Percentiles rank a stretch among this genome's conserved stretches.
Evolutionary conservation across 225 moss, liverwort and hornwort genomes (phyloP).

Genomic region (Polytrichum formosum): DNA sequence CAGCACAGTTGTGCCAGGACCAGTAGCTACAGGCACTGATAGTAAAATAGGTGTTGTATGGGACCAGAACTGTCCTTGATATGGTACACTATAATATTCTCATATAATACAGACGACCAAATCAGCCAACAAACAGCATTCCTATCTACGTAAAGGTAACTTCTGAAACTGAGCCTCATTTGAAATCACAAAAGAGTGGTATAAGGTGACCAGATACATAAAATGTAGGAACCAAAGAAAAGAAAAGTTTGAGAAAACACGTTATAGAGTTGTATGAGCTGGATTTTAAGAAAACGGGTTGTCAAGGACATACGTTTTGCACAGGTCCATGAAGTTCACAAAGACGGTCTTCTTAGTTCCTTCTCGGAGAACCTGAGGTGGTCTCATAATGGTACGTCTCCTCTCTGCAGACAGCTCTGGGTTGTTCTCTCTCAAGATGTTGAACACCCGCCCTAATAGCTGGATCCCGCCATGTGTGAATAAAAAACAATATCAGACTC

Average conservation of each 20-base stretch:
- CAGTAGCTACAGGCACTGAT: too few relatives aligned
- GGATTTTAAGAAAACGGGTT: neutral
- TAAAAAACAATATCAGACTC: too few relatives aligned
- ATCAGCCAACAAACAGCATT: neutral
- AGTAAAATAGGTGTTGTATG: too few relatives aligned
- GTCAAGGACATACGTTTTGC: constrained; percentile 63
- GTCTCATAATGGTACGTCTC: constrained; percentile 83
- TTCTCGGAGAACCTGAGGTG: constrained; percentile 92
- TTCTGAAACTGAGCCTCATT: too few relatives aligned
- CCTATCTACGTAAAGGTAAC: neutral
- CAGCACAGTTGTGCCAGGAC: too few relatives aligned
- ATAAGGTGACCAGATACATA: neutral
- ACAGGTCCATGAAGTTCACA: constrained; percentile 91
- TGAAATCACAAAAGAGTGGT: too few relatives aligned
- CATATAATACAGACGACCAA: too few relatives aligned
- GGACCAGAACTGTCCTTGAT: too few relatives aligned
- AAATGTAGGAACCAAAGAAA: neutral
- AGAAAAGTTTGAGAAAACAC: neutral
- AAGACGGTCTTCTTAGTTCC: constrained; percentile 95
- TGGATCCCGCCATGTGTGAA: constrained; percentile 15
- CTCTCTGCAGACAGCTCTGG: constrained; percentile 89
- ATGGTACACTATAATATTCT: neutral
- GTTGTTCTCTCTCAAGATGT: constrained; percentile 87
- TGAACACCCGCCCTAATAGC: constrained; percentile 85
- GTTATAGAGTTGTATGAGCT: neutral